Conservation (phyloP, 331 rosid species). For the Phaseolus coccineus region DNA sequence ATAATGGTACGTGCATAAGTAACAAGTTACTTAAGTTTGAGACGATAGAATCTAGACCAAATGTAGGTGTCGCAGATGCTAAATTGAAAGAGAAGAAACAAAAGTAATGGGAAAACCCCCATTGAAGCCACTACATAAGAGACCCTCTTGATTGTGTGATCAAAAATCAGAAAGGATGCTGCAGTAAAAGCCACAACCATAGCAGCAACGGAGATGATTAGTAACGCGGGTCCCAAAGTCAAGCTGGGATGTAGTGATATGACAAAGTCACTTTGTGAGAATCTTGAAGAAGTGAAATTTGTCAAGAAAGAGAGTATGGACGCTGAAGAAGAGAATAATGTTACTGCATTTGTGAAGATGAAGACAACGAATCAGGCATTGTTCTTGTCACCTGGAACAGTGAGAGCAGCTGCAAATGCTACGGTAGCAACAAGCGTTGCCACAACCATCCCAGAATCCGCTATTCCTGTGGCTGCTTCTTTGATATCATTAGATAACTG, state of each 20-base stretch:
- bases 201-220: background rate
- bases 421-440: too few species aligned
- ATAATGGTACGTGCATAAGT: too few species aligned
- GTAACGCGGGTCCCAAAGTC: background rate
- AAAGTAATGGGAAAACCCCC: background rate
- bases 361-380: background rate
- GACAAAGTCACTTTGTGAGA: background rate
- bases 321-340: background rate
- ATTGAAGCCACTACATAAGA: slow-evolving; percentile 1
- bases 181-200: slow-evolving; percentile 4
- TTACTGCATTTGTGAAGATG: slow-evolving; percentile 14
- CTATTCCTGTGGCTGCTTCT: background rate
- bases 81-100: background rate
- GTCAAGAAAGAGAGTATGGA: slow-evolving; percentile 21
- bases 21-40: too few species aligned
- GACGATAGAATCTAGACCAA: background rate
- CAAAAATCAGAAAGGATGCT: slow-evolving; percentile 11
- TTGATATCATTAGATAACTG: background rate
- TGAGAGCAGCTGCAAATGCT: slow-evolving; percentile 29
- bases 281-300: background rate
- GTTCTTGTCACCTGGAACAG: slow-evolving; percentile 29
- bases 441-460: background rate
- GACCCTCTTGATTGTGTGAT: background rate
- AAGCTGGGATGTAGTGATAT: background rate
- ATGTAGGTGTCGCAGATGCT: background rate